Base-by-base conservation (phyloP, 116 monocot species). In the Iris pallida region DNA sequence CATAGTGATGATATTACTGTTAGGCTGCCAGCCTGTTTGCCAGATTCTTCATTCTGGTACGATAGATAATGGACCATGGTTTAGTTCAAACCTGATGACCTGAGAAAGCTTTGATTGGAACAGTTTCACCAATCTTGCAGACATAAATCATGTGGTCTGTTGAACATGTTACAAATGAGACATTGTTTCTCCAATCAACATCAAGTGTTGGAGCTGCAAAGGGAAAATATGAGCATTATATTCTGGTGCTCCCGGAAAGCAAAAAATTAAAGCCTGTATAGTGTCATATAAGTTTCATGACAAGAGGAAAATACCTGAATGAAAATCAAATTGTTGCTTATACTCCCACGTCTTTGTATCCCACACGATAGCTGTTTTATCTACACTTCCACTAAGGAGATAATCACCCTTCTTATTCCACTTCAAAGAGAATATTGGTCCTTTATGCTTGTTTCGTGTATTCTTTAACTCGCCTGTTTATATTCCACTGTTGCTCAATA, bases 111-210 rank as follows among this genome's bases (percentile, higher is more conserved):
- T 93, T 99, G 5, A 88, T 55, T 42, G 99, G 93, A 1, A 72
- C 76, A 61, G 46, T 67, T 72, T 93, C 93, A 57, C 99, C 99
- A 18, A 99, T 74, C 71, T 93, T 99, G 80, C 93, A 99, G 47
- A 86, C 88, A 79, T 82, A 90, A 55, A 99, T 99, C 86, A 83
- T 93, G 66, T 75, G 73, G 60, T 99, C 99, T 5, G 90, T 99
- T 66, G 99, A 99, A 72, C 93, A 88, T 20, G 99, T 82, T 70
- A 93, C 99, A 84, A 99, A 99, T 45, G 85, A 82, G 57, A 77
- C 73, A 73, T 99, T 93, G 75, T 93, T 93, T 78, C 93, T 90
- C 99, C 99, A 99, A 82, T 99, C 93, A 71, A 99, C 99, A 79
- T 99, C 99, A 67, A 99, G 90, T 40, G 93, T 83, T 55, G 99